Evolutionary conservation across 169 alveolate species (phyloP), one percentile per base, ranked within the genome.

Genomic region (Cryptosporidium andersoni): DNA sequence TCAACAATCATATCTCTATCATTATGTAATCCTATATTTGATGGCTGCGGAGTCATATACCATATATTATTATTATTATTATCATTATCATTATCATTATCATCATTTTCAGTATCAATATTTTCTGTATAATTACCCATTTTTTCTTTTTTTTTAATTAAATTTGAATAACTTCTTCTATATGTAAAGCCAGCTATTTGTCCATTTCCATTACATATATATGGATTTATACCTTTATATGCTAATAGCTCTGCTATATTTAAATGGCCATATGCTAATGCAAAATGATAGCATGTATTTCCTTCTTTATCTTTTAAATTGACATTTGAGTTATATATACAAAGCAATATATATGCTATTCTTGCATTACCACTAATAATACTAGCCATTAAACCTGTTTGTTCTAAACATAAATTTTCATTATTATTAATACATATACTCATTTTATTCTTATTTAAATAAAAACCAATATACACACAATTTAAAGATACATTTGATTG

Each of bases 331-430:
- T 94, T 93, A 65, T 90, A 90, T 52, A 89, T 68, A 34, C 92
- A 88, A 42, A 91, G 81, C 42, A 94, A 68, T 62, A 88, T 66
- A 47, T 93, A 82, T 11, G 92, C 94, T 7, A 92, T 67, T 56
- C 81, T 45, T 45, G 81, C 88, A 74, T 92, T 91, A n/a, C 96
- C 96, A 52, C 80, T 58, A n/a, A 88, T 89, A 3, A 93, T 95
- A 1, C 96, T 95, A 25, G 92, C 93, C 97, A 94, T 94, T 80
- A 94, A 14, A 34, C 85, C 85, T 16, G 85, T 74, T 7, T 74
- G 85, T 42, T 45, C 80, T 53, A 36, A 2, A 6, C 40, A 8
- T 14, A 39, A 25, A 4, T 42, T 11, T 12, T 74, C 62, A 4
- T 34, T 66, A 37, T 66, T 36, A 40, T 34, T 53, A 8, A 51